Conservation (phyloP, 495 filamentous ascomycete genomes). For the Cetradonia linearis region DNA sequence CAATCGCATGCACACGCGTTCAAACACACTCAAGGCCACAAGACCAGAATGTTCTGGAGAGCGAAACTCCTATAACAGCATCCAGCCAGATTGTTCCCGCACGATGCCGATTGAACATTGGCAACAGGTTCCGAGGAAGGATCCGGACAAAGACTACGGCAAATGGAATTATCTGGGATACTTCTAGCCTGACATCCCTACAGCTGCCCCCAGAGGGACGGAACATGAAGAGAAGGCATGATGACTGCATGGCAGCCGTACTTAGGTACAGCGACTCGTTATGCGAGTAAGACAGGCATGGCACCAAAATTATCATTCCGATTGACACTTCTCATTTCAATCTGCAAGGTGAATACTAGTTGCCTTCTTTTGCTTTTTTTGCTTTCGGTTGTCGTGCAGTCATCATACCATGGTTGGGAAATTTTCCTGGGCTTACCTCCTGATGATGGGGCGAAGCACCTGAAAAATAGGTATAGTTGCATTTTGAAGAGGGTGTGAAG, state of each 20-base stretch:
- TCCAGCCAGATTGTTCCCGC: background rate
- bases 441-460: background rate
- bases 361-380: background rate
- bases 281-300: background rate
- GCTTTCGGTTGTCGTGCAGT: background rate
- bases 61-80: background rate
- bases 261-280: background rate
- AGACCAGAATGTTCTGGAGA: background rate
- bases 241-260: background rate
- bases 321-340: background rate
- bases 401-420: background rate
- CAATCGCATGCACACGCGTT: background rate
- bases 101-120: background rate
- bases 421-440: background rate
- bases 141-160: background rate
- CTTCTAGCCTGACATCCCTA: background rate
- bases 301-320: background rate
- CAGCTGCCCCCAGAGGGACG: background rate
- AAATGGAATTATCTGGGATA: background rate
- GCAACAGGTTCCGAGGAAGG: background rate
- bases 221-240: background rate
- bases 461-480: background rate
- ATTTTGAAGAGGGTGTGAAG: background rate
- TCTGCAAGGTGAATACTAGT: background rate
- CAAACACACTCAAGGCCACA: background rate